Evolutionary conservation across 768 basidiomycete species (phyloP), one percentile per base, ranked within the genome.

Genomic region (Amanita exitialis): DNA sequence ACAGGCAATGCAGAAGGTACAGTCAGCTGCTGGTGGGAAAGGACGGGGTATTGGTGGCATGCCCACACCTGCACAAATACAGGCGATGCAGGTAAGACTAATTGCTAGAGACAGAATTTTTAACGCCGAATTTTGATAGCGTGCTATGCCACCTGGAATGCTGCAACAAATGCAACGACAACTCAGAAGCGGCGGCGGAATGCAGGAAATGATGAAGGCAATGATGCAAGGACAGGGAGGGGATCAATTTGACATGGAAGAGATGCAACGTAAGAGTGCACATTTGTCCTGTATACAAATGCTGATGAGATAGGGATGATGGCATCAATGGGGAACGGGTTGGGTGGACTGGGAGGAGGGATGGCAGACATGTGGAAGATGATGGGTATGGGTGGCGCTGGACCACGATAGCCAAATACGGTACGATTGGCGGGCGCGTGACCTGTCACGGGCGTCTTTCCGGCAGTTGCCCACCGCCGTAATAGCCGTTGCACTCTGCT

Each of bases 141-240:
- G 91, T 53, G 76, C 93, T 35, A 84, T 97, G 79, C 95, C 95
- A 1, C 90, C 95, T 4, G 95, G 93, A 27, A 88, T 95, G 86
- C 67, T 97, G 55, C 89, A 92, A 62, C 87, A 98, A 62, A 84
- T 97, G 83, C 91, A 90, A 62, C 74, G 82, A 47, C 85, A 89
- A 61, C 70, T 89, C 62, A 73, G 85, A 51, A 68, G 82, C 50
- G 89, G 88, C 7, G 90, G 91, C 18, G 90, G 90, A 41, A 86
- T 96, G 82, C 89, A 93, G 64, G 92, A 95, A 59, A 95, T 95
- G 91, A 92, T 95, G 92, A 89, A 87, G 63, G 84, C 87, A 23
- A 93, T 97, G 90, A 93, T 96, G 88, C 90, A 92, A 59, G 89
- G 91, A 8, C 83, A 89, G 58, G 90, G 88, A 49, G 89, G 89